Base-by-base conservation (phyloP, 2,329 filamentous ascomycete species). In the Phialophora tarda region DNA sequence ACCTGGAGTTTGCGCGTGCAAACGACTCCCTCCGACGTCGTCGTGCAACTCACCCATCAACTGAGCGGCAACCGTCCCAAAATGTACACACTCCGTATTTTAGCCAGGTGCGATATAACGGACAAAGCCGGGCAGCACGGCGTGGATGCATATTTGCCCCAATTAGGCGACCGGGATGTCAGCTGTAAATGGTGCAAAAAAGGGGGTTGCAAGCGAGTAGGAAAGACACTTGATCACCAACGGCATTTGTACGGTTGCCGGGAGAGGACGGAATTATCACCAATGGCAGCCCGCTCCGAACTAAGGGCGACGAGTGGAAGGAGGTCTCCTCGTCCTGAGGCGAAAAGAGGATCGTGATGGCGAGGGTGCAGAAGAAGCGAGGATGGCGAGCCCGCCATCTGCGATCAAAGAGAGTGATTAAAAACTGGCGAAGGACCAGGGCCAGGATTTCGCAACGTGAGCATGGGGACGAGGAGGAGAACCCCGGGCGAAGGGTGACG, bases 1-100 rank as follows among this genome's bases (percentile, higher is more conserved):
- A 61, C 23, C 47, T 50, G 41, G 30, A 61, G 11, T 53, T 53
- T 61, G 59, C 34, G 32, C 59, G 59, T 28, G 48, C 48, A 26
- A 51, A 10, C 14, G 8, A 11, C 48, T 51, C 48, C 14, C 23
- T 12, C 24, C 21, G 21, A 28, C 21, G 48, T n/a, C 38, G 14
- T 44, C 14, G 38, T n/a, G 17, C 5, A 21, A 44, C 14, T 44
- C 38, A 21, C 17, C 38, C 38, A n/a, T 8, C 14, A 41, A 17
- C 38, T 41, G 12, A 5, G 38, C 38, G 17, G 17, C 38, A 44
- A 21, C 5, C 17, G 17, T 7, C 38, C 38, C 38, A 44, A n/a
- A n/a, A 2, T 44, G 38, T n/a, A 2, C 38, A 44, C 17, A 44
- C 17, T 41, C 4, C 38, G 38, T 44, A 44, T 21, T 17, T 44